These are phyloP conservation scores for Epichloe amarillans DNA, from an alignment of 2,329 filamentous ascomycete species.

Conservation along the genomic window DNA sequence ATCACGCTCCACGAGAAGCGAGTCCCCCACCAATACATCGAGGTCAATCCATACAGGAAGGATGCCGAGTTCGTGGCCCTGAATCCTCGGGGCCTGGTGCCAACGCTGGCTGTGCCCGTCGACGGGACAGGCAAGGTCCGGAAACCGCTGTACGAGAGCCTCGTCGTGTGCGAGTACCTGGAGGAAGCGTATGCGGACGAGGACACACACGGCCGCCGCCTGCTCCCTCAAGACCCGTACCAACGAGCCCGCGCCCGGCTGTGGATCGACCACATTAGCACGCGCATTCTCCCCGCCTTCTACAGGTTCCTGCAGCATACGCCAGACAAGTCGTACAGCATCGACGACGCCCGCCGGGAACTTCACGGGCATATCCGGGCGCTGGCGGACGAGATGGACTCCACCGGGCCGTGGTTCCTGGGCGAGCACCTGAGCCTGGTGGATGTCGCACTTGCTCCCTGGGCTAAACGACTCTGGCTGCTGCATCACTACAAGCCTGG, in stretches of 20 bases:
- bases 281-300: conserved; percentile 53
- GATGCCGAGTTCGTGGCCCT: conserved; percentile 51
- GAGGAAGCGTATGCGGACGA: conserved; percentile 52
- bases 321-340: conserved; percentile 30
- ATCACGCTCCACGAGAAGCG: conserved; percentile 60
- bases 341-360: conserved; percentile 42
- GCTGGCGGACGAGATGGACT: conserved; percentile 49
- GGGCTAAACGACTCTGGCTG: conserved; percentile 58
- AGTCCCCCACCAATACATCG: conserved; percentile 59
- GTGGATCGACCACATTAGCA: conserved; percentile 62
- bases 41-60: conserved; percentile 70
- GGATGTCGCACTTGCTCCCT: conserved; percentile 60
- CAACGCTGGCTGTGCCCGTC: conserved; percentile 45
- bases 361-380: conserved; percentile 46
- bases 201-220: conserved; percentile 24
- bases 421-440: conserved; percentile 51
- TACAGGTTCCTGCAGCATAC: conserved; percentile 50
- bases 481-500: conserved; percentile 61
- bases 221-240: conserved; percentile 51
- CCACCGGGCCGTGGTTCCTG: conserved; percentile 48
- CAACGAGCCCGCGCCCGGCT: conserved; percentile 51
- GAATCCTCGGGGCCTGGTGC: conserved; percentile 65
- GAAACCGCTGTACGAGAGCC: conserved; percentile 59
- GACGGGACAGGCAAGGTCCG: conserved; percentile 16
- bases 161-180: conserved; percentile 61